A percentile compares a stretch with the other conserved stretches of the same genome.
Evolutionary conservation across 1,139 yeast genomes (phyloP).

Genomic region (Saccharomyces hybrid): DNA sequence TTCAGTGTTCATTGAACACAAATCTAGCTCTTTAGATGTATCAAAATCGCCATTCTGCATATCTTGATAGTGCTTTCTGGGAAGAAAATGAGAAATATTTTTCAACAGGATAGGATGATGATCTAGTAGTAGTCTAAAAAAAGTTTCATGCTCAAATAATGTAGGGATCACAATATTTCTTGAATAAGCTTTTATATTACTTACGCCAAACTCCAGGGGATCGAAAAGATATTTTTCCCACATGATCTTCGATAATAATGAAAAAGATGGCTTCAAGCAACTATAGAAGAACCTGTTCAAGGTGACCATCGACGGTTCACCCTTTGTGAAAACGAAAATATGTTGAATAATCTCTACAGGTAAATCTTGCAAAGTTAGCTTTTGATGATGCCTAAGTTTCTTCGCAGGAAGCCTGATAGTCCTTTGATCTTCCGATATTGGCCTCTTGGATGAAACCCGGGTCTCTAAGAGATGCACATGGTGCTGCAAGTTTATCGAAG

Average conservation of each 20-base stretch:
- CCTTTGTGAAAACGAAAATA: slow-evolving; percentile 16
- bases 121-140: slow-evolving; percentile 7
- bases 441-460: neutral
- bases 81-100: slow-evolving; percentile 2
- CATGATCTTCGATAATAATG: slow-evolving; percentile 7
- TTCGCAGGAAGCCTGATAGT: neutral
- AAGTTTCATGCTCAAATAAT: slow-evolving; percentile 6
- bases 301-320: slow-evolving; percentile 9
- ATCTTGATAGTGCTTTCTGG: neutral
- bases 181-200: slow-evolving; percentile 1
- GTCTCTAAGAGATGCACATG: neutral
- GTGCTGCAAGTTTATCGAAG: neutral
- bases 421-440: neutral
- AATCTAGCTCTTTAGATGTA: neutral
- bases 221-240: slow-evolving; percentile 11
- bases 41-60: neutral
- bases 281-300: slow-evolving; percentile 11
- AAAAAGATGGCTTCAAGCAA: slow-evolving; percentile 10
- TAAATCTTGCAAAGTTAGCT: slow-evolving; percentile 8
- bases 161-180: slow-evolving; percentile 5
- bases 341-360: slow-evolving; percentile 19
- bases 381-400: neutral
- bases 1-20: neutral
- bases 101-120: slow-evolving; percentile 5
- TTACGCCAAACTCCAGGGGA: slow-evolving; percentile 7